Conservation (phyloP, 257 asterid species). For the Paraleonurus japonicus region DNA sequence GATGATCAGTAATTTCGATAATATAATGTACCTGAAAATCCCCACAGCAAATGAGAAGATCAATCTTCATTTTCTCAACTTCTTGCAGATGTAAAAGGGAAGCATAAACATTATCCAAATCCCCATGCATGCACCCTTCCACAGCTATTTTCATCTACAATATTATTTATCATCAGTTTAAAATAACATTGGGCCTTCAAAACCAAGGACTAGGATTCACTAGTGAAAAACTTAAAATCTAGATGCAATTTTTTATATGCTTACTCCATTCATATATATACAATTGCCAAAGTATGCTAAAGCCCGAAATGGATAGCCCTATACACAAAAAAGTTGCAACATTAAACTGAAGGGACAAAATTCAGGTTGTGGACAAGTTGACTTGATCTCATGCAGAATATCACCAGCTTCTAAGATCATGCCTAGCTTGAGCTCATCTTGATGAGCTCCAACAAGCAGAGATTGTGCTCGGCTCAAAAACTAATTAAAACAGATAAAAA, state of each 20-base stretch:
- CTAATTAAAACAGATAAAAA: no score
- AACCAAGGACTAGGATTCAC: not conserved
- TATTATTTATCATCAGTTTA: constrained; percentile 7
- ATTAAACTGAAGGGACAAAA: not conserved
- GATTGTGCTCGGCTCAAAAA: no score
- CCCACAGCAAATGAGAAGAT: constrained; percentile 94
- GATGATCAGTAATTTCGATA: not conserved
- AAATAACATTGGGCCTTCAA: not conserved
- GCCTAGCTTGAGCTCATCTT: no score
- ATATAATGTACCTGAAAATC: constrained; percentile 76
- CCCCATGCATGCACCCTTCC: constrained; percentile 99
- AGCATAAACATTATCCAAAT: constrained; percentile 80
- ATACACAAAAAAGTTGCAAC: not conserved
- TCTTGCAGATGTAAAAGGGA: constrained; percentile 75
- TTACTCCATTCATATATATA: not conserved
- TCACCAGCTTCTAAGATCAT: no score
- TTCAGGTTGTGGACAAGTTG: not conserved
- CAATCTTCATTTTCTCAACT: constrained; percentile 67
- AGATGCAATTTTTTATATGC: not conserved
- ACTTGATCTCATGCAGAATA: not conserved
- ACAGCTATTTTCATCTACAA: constrained; percentile 87
- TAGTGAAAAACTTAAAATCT: not conserved
- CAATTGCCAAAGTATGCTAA: not conserved
- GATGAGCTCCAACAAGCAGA: no score
- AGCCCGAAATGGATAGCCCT: not conserved